Percentiles rank a stretch among this genome's conserved stretches.
These are phyloP conservation scores for Plasmodium reichenowi DNA, from an alignment of 169 alveolate species.

Conservation along the genomic window DNA sequence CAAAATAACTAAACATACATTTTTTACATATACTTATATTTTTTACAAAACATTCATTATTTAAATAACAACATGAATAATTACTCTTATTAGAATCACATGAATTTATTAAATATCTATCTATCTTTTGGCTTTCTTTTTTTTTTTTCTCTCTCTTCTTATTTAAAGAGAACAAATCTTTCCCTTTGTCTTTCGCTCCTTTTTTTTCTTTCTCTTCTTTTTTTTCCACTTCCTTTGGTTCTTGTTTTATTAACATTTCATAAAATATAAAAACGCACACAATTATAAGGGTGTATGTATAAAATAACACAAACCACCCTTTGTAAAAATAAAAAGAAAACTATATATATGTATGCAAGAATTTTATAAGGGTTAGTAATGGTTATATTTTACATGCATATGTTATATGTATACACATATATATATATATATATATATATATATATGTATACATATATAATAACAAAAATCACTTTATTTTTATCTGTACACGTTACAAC, in stretches of 20 bases:
- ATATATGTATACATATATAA: too few species aligned
- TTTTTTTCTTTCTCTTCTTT: slow-evolving; percentile 2
- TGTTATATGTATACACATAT: too few species aligned
- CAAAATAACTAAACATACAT: slow-evolving; percentile 42
- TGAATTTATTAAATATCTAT: slow-evolving; percentile 2
- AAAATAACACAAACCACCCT: background rate
- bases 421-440: too few species aligned
- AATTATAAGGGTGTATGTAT: background rate
- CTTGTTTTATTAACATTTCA: slow-evolving; percentile 26
- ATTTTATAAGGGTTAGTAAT: too few species aligned
- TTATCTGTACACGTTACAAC: too few species aligned
- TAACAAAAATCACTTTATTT: too few species aligned
- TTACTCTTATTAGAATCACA: slow-evolving; percentile 22
- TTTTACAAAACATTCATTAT: slow-evolving; percentile 21
- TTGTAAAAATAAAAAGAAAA: background rate
- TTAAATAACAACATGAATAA: slow-evolving; percentile 23
- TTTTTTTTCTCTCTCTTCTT: background rate
- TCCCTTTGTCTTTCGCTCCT: slow-evolving; percentile 11
- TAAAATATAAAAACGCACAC: background rate
- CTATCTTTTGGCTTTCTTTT: slow-evolving; percentile 1
- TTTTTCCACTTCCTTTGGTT: background rate
- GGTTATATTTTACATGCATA: too few species aligned
- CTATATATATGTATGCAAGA: background rate
- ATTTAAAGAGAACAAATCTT: slow-evolving; percentile 3
- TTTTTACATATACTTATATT: slow-evolving; percentile 43